phyloP scores from a whole-genome alignment of 495 filamentous ascomycete genomes.

The Sphaerosporella brunnea region DNA sequence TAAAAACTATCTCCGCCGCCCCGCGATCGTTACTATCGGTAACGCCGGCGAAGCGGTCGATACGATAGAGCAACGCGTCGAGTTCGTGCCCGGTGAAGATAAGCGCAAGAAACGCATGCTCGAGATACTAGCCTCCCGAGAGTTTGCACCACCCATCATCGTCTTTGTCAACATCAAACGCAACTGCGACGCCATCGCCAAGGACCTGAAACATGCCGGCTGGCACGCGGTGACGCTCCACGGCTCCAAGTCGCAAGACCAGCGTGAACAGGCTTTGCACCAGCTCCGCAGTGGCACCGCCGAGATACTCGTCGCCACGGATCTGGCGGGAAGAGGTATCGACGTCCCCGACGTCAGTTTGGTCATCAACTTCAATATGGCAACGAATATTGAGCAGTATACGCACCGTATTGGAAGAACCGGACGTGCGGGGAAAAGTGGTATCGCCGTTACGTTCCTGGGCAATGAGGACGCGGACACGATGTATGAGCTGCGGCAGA shows the following conservation, averaged over 20 bases:
- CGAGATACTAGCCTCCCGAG: constrained; percentile 70
- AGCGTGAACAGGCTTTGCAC: constrained; percentile 86
- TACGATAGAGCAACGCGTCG: constrained; percentile 92
- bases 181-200: constrained; percentile 89
- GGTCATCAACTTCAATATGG: constrained; percentile 99
- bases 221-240: constrained; percentile 83
- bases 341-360: constrained; percentile 88
- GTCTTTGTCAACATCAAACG: constrained; percentile 99
- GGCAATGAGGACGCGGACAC: constrained; percentile 84
- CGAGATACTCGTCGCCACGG: constrained; percentile 90
- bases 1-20: constrained; percentile 82
- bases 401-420: constrained; percentile 97
- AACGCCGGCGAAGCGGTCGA: constrained; percentile 95
- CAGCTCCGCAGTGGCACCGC: constrained; percentile 61
- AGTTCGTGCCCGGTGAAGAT: constrained; percentile 83
- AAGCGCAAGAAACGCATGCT: constrained; percentile 90
- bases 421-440: constrained; percentile 92
- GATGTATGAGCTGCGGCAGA: constrained; percentile 92
- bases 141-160: constrained; percentile 86
- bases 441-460: constrained; percentile 91
- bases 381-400: constrained; percentile 80
- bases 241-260: constrained; percentile 90
- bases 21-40: constrained; percentile 88
- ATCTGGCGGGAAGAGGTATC: constrained; percentile 94
- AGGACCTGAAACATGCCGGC: constrained; percentile 90